Conservation (phyloP, 2,329 filamentous ascomycete species). For the Fusarium tuaranense region DNA sequence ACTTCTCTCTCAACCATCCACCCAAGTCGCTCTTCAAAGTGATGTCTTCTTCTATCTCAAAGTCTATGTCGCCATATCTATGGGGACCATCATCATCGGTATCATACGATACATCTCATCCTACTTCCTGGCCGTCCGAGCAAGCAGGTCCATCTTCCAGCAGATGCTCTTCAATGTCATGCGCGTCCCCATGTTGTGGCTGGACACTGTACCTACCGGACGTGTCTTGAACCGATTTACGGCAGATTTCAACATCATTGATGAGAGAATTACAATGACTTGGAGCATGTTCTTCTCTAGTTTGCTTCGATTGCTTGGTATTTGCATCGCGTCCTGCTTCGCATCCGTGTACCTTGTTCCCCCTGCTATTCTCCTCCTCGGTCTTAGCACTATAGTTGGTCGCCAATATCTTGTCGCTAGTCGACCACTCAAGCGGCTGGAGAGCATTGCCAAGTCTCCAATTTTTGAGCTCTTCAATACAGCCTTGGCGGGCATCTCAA, state of each 20-base stretch:
- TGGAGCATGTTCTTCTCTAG: slow-evolving; percentile 69
- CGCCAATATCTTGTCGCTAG: slow-evolving; percentile 73
- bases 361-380: slow-evolving; percentile 68
- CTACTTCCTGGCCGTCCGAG: slow-evolving; percentile 72
- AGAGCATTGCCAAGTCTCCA: slow-evolving; percentile 80
- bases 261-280: slow-evolving; percentile 73
- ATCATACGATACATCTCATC: slow-evolving; percentile 72
- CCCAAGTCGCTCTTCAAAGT: slow-evolving; percentile 46
- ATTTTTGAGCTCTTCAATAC: slow-evolving; percentile 84
- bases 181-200: slow-evolving; percentile 77
- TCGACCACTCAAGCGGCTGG: slow-evolving; percentile 79
- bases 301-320: slow-evolving; percentile 70
- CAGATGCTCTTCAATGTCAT: slow-evolving; percentile 74
- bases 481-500: slow-evolving; percentile 76
- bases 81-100: slow-evolving; percentile 68
- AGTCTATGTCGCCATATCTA: slow-evolving; percentile 76
- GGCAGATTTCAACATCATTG: slow-evolving; percentile 78
- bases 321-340: slow-evolving; percentile 74
- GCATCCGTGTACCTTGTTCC: slow-evolving; percentile 75
- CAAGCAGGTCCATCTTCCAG: slow-evolving; percentile 74
- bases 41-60: slow-evolving; percentile 72
- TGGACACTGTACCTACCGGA: slow-evolving; percentile 83
- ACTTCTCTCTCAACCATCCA: slow-evolving; percentile 53
- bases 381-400: slow-evolving; percentile 66
- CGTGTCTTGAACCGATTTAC: slow-evolving; percentile 83